These are phyloP conservation scores for Scheffersomyces amazonensis DNA, from an alignment of 805 yeast species.

Conservation along the genomic window DNA sequence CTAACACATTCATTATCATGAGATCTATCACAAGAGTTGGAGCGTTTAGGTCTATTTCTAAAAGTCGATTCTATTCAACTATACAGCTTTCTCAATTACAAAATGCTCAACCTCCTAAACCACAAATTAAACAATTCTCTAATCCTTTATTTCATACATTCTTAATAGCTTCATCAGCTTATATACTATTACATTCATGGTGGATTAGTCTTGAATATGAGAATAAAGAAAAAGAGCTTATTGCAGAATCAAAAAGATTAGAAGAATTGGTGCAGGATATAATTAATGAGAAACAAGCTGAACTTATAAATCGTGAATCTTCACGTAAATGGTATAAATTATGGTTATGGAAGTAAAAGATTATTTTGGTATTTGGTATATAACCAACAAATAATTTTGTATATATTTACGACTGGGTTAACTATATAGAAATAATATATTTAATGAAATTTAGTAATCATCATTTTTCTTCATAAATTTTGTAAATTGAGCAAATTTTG, in stretches of 20 bases:
- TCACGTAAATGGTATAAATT: constrained; percentile 11
- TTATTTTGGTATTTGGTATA: neutral
- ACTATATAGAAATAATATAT: constrained; percentile 7
- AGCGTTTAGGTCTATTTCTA: too few relatives aligned
- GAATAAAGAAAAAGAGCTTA: constrained; percentile 16
- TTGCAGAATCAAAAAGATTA: constrained; percentile 13
- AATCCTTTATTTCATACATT: constrained; percentile 37
- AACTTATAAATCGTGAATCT: too few relatives aligned
- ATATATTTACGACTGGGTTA: neutral
- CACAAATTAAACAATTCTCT: constrained; percentile 33
- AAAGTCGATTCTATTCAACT: neutral
- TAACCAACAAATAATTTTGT: neutral
- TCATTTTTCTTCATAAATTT: constrained; percentile 17
- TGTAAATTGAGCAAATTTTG: constrained; percentile 32
- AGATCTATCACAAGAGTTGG: too few relatives aligned
- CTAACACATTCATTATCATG: too few relatives aligned
- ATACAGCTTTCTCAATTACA: constrained; percentile 1
- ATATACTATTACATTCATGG: constrained; percentile 30
- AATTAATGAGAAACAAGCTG: constrained; percentile 24
- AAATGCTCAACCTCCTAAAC: constrained; percentile 14
- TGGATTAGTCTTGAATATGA: constrained; percentile 31
- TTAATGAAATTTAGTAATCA: neutral
- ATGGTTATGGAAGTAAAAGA: constrained; percentile 12
- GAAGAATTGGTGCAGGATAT: constrained; percentile 25
- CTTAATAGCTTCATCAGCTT: constrained; percentile 37